These are phyloP conservation scores for Phytophthora kernoviae DNA, from an alignment of 352 stramenopile species.

Conservation along the genomic window DNA sequence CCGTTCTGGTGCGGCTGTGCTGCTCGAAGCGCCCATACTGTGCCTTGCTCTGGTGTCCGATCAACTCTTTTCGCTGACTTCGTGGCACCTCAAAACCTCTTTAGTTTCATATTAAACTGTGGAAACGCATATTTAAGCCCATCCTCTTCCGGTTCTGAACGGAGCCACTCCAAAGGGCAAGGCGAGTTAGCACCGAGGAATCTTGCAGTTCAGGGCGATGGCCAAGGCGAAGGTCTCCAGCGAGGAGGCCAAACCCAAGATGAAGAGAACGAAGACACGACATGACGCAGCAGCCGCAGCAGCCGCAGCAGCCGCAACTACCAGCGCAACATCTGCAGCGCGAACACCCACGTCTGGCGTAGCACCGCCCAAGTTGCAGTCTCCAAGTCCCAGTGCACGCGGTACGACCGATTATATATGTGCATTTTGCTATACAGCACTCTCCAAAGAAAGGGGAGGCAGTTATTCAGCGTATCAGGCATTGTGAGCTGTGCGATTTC, in stretches of 20 bases:
- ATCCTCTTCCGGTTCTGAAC: slow-evolving; percentile 2
- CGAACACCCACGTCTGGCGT: slow-evolving; percentile 19
- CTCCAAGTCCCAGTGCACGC: slow-evolving; percentile 48
- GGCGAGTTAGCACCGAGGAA: slow-evolving; percentile 12
- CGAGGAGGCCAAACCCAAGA: slow-evolving; percentile 74
- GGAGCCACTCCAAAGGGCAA: slow-evolving; percentile 31
- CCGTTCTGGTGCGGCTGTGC: slow-evolving; percentile 38
- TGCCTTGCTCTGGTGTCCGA: slow-evolving; percentile 8
- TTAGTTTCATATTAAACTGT: neutral
- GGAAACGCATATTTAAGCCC: neutral
- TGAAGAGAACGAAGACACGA: slow-evolving; percentile 61
- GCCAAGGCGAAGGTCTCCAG: slow-evolving; percentile 61
- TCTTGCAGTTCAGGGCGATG: slow-evolving; percentile 38
- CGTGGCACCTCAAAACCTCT: slow-evolving; percentile 26
- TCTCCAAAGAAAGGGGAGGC: neutral
- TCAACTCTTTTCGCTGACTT: slow-evolving; percentile 16
- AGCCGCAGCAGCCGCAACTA: slow-evolving; percentile 9
- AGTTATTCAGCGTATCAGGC: neutral
- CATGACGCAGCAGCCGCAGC: slow-evolving; percentile 33
- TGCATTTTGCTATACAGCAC: neutral
- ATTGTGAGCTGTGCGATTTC: neutral
- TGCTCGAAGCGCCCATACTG: slow-evolving; percentile 52
- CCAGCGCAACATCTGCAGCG: slow-evolving; percentile 14
- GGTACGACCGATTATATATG: slow-evolving; percentile 24
- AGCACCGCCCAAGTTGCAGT: slow-evolving; percentile 48